These are phyloP conservation scores for Boletus sp. DNA, from an alignment of 1,284 basidiomycete species.

Conservation along the genomic window DNA sequence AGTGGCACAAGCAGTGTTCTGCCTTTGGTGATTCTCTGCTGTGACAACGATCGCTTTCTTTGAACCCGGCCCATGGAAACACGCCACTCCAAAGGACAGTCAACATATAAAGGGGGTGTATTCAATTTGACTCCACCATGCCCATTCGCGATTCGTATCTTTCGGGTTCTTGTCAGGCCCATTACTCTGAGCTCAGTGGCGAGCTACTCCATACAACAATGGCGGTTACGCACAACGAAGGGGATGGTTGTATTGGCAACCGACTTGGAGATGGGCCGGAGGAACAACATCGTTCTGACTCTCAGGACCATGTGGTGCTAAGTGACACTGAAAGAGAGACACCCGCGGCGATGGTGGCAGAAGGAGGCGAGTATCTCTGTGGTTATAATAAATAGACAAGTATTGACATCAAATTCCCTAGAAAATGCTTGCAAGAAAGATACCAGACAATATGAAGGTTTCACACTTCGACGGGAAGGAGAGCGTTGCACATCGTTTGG, in stretches of 20 bases:
- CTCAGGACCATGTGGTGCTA: not conserved
- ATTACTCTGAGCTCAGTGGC: conserved; percentile 10
- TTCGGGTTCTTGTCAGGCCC: not conserved
- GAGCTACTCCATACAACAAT: not conserved
- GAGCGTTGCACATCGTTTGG: conserved; percentile 1
- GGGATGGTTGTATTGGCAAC: not conserved
- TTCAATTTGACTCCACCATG: conserved; percentile 7
- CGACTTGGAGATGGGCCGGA: not conserved
- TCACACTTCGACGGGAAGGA: conserved; percentile 3
- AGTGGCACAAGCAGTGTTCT: conserved; percentile 14
- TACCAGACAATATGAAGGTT: conserved; percentile 1
- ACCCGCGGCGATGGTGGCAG: not conserved
- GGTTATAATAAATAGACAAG: not conserved
- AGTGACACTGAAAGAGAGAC: not conserved
- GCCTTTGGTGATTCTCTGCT: conserved; percentile 11
- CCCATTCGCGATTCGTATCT: not conserved
- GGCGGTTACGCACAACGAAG: not conserved
- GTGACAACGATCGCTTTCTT: conserved; percentile 15
- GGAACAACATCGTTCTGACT: conserved; percentile 3
- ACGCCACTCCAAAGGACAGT: conserved; percentile 10
- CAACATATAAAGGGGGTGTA: conserved; percentile 19
- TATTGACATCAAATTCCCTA: conserved; percentile 11
- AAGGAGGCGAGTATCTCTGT: conserved; percentile 3
- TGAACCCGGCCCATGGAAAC: conserved; percentile 5
- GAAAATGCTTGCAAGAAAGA: conserved; percentile 10